These are phyloP conservation scores for Blastocystis sp. DNA, from an alignment of 352 stramenopile species.

Conservation along the genomic window DNA sequence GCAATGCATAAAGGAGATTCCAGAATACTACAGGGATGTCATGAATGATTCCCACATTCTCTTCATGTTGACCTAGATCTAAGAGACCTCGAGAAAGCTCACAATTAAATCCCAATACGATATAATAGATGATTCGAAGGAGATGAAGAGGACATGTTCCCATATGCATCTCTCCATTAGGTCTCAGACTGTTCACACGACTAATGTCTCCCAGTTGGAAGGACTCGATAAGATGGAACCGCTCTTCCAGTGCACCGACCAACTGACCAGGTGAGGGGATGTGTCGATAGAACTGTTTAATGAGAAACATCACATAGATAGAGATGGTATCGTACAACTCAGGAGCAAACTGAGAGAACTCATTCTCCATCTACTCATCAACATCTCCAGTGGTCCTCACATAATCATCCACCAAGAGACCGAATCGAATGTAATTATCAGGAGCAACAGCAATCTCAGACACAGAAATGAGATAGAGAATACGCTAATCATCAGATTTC, in stretches of 20 bases:
- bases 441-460: not conserved
- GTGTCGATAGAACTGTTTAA: not conserved
- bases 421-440: constrained; percentile 32
- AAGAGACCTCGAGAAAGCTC: not conserved
- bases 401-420: not conserved
- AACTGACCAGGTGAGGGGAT: not conserved
- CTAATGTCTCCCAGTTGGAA: not conserved
- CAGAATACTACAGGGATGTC: not conserved
- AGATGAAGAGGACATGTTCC: not conserved
- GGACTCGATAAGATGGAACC: constrained; percentile 33
- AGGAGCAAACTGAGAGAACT: not conserved
- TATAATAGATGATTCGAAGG: constrained; percentile 4
- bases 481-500: too few relatives aligned
- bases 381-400: not conserved
- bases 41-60: not conserved
- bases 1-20: constrained; percentile 30
- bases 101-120: constrained; percentile 28
- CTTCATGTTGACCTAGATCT: not conserved
- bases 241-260: not conserved
- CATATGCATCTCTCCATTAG: not conserved
- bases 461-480: constrained; percentile 22
- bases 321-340: not conserved
- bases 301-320: not conserved
- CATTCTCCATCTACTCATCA: not conserved
- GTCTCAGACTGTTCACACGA: not conserved